Base-by-base conservation (phyloP, 1,284 basidiomycete species). In the Volvariella volvacea region DNA sequence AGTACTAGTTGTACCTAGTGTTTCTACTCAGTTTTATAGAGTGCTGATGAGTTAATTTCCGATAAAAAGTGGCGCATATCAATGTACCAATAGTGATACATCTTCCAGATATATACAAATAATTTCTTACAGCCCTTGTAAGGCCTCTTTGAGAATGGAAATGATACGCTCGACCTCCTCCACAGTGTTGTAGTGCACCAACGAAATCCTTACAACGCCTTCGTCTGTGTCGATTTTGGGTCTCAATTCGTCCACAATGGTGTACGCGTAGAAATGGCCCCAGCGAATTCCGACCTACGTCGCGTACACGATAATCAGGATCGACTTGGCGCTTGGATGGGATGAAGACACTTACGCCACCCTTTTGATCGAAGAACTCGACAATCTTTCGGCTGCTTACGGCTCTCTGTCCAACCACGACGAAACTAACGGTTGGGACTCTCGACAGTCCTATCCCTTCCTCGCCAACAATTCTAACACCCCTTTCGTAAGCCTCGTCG, bases 141-240 rank as follows among this genome's bases (percentile, higher is more conserved):
- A 47, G 17, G 62, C 63, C 48, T 74, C 74, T 48, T 76, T 71
- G 48, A 87, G 57, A 31, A 80, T 61, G 1, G 59, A 58, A 39
- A 83, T 69, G 52, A 87, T 77, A 53, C 51, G 64, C 43, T 74
- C 58, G 1, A 86, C 83, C 55, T 89, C 86, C 39, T 78, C 71
- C 1, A 80, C 66, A 0, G 86, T 87, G 58, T 89, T 88, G 57
- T 89, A 88, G 53, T 90, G 87, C 15, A 88, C 84, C n/a, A 90
- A 61, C 25, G 43, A 87, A 48, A 89, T 76, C 7, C 87, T 74
- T 25, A 88, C 79, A 2, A 87, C 78, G 0, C 79, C 85, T 51
- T 88, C 85, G 1, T 73, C 67, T 1, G 68, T 55, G 50, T 83
- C 76, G 34, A 83, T 49, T 50, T 73, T 76, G 3, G 80, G 82